Base-by-base conservation (phyloP, 2,329 filamentous ascomycete genomes). In the Botrytis galanthina region DNA sequence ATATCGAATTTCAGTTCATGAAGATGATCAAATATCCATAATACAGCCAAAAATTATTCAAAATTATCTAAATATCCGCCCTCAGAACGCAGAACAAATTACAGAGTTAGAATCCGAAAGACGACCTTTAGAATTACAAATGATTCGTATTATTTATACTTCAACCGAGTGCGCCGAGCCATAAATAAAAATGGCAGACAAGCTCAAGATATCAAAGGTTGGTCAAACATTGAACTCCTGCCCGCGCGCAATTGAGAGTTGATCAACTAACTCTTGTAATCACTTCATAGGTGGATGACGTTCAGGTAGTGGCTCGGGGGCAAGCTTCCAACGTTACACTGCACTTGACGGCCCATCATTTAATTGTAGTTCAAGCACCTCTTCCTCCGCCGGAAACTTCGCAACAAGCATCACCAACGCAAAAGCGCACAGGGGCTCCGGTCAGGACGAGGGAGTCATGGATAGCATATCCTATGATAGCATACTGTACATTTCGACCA, bases 381-480 rank as follows among this genome's bases (percentile, higher is more conserved):
- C 74, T 73, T 32, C 57, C 73, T 46, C 29, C 48, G 18, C 66
- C n/a, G 66, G 66, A 57, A 57, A 14, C n/a, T 42, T 69, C 48
- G 18, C 48, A 69, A 57, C 51, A 46, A 68, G 48, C 39, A 54
- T 79, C 71, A 79, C 82, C 76, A 46, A 73, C 73, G 22, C 48
- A n/a, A 22, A 62, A 70, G 16, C 42, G 44, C 12, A 70, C 18
- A 51, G 39, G 12, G 14, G 4, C 42, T 10, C 51, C 32, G 4
- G 79, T 80, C 18, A 85, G 84, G 76, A 85, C 87, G 35, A 87
- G 90, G 81, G 93, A 97, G 83, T 89, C 93, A 80, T 99, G 95
- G 93, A 93, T 98, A 72, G 95, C 96, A 26, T 99, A 95, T 82
- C 95, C 95, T 37, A 95, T 98, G 83, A 93, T 99, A 79, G 89